These are phyloP conservation scores for Mortierella sp. DNA, from an alignment of 371 early-diverging fungal species.

Conservation along the genomic window DNA sequence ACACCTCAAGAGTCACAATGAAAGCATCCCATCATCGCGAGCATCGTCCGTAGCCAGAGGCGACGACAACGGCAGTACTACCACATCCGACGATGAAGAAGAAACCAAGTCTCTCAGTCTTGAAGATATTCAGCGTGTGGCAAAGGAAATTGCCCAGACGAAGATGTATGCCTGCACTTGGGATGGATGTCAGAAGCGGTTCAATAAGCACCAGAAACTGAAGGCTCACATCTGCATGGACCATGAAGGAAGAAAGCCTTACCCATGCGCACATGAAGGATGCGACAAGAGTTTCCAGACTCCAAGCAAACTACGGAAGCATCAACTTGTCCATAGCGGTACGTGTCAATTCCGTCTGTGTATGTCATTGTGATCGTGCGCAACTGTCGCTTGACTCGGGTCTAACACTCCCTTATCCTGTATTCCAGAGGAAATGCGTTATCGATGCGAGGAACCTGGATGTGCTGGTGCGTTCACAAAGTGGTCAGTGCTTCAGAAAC, in stretches of 20 bases:
- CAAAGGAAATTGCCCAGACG: conserved; percentile 50
- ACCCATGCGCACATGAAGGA: conserved; percentile 56
- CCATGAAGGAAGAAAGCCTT: conserved; percentile 60
- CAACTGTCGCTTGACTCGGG: too few species aligned
- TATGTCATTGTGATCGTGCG: too few species aligned
- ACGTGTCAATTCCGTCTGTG: too few species aligned
- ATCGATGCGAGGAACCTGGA: conserved; percentile 61
- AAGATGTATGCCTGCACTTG: conserved; percentile 57
- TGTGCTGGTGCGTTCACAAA: conserved; percentile 63
- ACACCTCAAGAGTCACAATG: conserved; percentile 66
- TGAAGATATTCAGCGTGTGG: conserved; percentile 16
- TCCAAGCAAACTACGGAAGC: conserved; percentile 65
- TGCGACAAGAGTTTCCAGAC: conserved; percentile 64
- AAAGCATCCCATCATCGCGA: conserved; percentile 51
- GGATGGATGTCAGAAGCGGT: conserved; percentile 64
- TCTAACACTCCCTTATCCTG: too few species aligned
- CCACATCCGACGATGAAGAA: background rate
- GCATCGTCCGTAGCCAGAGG: too few species aligned
- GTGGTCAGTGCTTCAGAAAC: conserved; percentile 72
- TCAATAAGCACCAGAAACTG: conserved; percentile 66
- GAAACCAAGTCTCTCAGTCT: conserved; percentile 6
- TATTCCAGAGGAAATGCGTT: conserved; percentile 59
- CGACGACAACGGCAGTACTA: conserved; percentile 24
- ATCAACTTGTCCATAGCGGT: conserved; percentile 65
- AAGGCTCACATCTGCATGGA: conserved; percentile 60